Conservation (phyloP, 176 grass and related monocot genomes). For the Raddia guianensis region DNA sequence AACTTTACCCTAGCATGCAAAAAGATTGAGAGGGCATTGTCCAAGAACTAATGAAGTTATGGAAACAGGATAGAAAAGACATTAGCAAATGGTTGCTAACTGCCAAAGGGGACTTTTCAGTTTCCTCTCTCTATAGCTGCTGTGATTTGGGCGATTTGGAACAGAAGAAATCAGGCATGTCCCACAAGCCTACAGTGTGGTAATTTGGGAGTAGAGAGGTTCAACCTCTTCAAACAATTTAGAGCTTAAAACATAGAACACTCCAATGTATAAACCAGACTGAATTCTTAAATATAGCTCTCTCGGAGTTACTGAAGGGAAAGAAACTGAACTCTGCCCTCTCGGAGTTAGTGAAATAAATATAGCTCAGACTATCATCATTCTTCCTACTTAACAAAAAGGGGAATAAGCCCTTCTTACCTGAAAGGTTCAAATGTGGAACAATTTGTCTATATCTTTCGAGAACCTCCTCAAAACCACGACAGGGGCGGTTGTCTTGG, state of each 20-base stretch:
- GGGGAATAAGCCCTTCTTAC: constrained; percentile 26
- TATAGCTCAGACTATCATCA: not conserved
- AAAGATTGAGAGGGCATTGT: too few species aligned
- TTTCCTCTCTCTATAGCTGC: too few species aligned
- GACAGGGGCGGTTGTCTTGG: constrained; percentile 58
- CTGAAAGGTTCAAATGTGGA: constrained; percentile 91
- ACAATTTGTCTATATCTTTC: constrained; percentile 70
- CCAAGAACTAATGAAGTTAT: too few species aligned
- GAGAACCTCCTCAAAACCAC: constrained; percentile 94
- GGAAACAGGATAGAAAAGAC: too few species aligned
- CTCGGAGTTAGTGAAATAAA: constrained; percentile 4
- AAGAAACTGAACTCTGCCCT: not conserved
- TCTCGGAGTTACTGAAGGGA: not conserved
- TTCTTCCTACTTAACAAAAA: constrained; percentile 2
- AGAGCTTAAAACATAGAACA: not conserved
- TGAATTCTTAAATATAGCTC: not conserved
- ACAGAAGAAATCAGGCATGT: too few species aligned
- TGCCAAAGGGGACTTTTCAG: too few species aligned
- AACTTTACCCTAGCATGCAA: too few species aligned
- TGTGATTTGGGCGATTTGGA: too few species aligned
- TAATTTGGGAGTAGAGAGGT: constrained; percentile 1
- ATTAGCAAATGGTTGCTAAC: too few species aligned
- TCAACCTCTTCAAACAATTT: constrained; percentile 5
- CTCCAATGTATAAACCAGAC: constrained; percentile 1
- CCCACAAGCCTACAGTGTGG: not conserved